Conservation (phyloP, 495 filamentous ascomycete species). For the Aspergillus taichungensis region DNA sequence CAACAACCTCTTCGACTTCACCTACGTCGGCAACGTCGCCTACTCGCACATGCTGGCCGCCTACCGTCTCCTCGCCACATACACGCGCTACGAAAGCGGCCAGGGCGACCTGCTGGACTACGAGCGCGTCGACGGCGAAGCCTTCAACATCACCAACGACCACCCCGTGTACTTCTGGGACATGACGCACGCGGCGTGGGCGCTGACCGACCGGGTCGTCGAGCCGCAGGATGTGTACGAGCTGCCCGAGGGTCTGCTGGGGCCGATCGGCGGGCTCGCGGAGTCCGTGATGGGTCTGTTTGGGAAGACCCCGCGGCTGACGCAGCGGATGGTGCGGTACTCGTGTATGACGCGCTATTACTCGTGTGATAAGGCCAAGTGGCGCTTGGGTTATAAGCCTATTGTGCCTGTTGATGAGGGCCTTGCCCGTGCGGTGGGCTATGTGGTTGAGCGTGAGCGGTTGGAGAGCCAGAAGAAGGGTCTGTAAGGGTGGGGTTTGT, state of each 20-base stretch:
- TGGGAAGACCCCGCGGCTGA: conserved; percentile 69
- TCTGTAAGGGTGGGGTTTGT: conserved; percentile 18
- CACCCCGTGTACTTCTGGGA: conserved; percentile 95
- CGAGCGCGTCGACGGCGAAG: conserved; percentile 84
- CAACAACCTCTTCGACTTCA: conserved; percentile 62
- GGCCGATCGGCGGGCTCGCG: conserved; percentile 55
- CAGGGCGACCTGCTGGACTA: conserved; percentile 54
- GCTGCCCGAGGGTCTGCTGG: conserved; percentile 54
- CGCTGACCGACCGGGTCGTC: conserved; percentile 52
- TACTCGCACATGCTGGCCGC: conserved; percentile 46
- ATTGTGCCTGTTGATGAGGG: conserved; percentile 69
- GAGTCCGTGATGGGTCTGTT: conserved; percentile 60
- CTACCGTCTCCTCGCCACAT: conserved; percentile 55
- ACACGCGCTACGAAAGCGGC: conserved; percentile 41
- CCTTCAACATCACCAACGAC: conserved; percentile 93
- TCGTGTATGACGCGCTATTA: conserved; percentile 79
- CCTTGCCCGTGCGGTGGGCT: conserved; percentile 58
- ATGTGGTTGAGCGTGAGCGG: conserved; percentile 46
- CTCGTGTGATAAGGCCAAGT: conserved; percentile 75
- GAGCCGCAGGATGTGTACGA: conserved; percentile 61
- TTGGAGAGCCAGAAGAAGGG: conserved; percentile 35
- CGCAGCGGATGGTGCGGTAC: conserved; percentile 63
- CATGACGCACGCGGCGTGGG: conserved; percentile 72
- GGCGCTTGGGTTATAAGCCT: conserved; percentile 64
- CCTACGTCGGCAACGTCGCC: conserved; percentile 46